Evolutionary conservation across 2,329 filamentous ascomycete genomes (phyloP).

Genomic region (Didymella exigua): DNA sequence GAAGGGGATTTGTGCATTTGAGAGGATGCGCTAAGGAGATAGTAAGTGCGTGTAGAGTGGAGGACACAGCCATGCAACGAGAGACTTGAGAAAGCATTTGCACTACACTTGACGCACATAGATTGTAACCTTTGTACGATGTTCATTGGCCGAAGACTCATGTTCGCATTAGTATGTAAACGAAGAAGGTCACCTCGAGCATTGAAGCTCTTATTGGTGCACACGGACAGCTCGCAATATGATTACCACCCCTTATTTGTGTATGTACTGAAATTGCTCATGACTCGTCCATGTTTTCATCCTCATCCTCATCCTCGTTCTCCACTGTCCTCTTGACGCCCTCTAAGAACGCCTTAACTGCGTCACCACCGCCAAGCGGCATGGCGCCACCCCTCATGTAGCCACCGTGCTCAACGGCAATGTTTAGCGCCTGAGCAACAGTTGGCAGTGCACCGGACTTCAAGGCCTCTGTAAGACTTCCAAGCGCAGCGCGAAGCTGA

Average conservation of each 20-base stretch:
- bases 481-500: constrained; percentile 86
- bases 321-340: constrained; percentile 82
- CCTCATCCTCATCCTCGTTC: constrained; percentile 46
- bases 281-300: constrained; percentile 42
- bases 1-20: too few species aligned
- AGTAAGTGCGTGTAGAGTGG: too few species aligned
- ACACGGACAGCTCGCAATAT: background rate
- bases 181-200: background rate
- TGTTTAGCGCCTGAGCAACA: constrained; percentile 81
- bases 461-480: constrained; percentile 83
- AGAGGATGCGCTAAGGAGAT: background rate
- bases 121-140: background rate
- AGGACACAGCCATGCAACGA: background rate
- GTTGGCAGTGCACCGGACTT: constrained; percentile 89
- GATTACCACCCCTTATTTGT: background rate
- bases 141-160: background rate
- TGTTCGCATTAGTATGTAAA: constrained; percentile 5
- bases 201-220: background rate
- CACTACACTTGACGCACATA: background rate
- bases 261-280: constrained; percentile 13
- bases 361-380: constrained; percentile 85
- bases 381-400: constrained; percentile 77
- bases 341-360: constrained; percentile 88
- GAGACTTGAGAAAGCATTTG: background rate
- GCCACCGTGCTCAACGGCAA: constrained; percentile 84